phyloP scores from a whole-genome alignment of 495 filamentous ascomycete genomes.

The Hypoxylon subgilvum region DNA sequence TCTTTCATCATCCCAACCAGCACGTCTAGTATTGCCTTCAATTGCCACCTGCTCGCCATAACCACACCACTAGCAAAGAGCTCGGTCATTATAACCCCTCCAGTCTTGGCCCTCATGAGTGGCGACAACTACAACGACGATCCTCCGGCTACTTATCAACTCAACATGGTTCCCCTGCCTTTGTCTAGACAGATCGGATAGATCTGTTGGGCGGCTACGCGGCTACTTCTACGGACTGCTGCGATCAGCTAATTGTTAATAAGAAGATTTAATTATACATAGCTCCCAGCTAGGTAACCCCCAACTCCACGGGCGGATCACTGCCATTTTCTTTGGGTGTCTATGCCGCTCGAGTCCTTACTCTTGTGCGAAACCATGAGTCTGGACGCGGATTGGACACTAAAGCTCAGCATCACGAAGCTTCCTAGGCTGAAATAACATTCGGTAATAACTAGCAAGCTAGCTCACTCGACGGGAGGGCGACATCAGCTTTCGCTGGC shows the following conservation, averaged over 20 bases:
- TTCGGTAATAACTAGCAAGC: background rate
- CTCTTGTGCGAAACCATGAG: constrained; percentile 15
- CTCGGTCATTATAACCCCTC: constrained; percentile 2
- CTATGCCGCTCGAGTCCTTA: too few species aligned
- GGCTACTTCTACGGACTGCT: too few species aligned
- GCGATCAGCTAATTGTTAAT: background rate
- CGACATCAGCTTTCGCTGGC: background rate
- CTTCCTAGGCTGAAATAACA: constrained; percentile 5
- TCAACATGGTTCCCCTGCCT: constrained; percentile 20
- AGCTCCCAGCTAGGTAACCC: background rate
- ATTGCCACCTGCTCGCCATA: constrained; percentile 7
- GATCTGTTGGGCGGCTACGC: constrained; percentile 24
- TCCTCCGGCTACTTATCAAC: constrained; percentile 12
- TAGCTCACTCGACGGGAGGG: background rate
- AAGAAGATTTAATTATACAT: background rate
- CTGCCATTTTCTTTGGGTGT: too few species aligned
- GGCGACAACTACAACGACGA: constrained; percentile 20
- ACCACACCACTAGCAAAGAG: background rate
- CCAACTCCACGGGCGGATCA: background rate
- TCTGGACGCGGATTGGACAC: background rate
- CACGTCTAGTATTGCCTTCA: too few species aligned
- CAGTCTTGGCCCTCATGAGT: constrained; percentile 15
- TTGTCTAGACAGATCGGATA: constrained; percentile 17
- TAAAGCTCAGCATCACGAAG: constrained; percentile 14
- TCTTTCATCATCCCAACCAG: constrained; percentile 7